Base-by-base conservation (phyloP, 2,329 filamentous ascomycete genomes). In the Akanthomyces muscarius region DNA sequence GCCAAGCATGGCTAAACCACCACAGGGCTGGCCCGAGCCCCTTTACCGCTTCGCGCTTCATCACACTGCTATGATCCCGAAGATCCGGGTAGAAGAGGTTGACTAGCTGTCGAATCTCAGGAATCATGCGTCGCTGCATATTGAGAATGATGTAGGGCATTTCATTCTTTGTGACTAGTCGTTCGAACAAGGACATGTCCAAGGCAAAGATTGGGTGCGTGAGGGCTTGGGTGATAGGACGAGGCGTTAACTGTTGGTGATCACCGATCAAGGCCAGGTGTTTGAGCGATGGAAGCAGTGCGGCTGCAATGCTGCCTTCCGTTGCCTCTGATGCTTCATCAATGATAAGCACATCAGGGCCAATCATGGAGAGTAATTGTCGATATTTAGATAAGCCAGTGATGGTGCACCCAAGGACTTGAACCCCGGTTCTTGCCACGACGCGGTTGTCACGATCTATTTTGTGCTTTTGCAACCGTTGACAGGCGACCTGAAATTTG, bases 341-440 rank as follows among this genome's bases (percentile, higher is more conserved):
- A 55, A 96, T 87, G 44, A 96, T 76, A 16, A 94, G 80, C 4
- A 91, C 80, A 28, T 80, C 84, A 0, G 91, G 90, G 33, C 83
- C 79, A 5, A 94, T 71, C 2, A 84, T 84, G 0, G 86, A 80
- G 25, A 96, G 78, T 2, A 94, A 78, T 1, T 83, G 84, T 4
- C 91, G 86, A 65, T 95, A 94, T 68, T 96, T 96, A 73, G 87
- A 88, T 10, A 96, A 72, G 1, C 91, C 91, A 0, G 92, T 96
- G 0, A 89, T 92, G 0, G 92, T 96, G 57, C 84, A 83, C 41
- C 83, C 83, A 4, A 94, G 75, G 28, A 91, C 79, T 25, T 83
- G 75, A 18, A 82, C 73, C 0, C 68, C 54, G 18, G 74, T 70
- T 1, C 66, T 63, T 3, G 68, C 69, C n/a, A 84, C 71, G 6